Evolutionary conservation across 805 yeast species (phyloP), one percentile per base, ranked within the genome.

Genomic region (Saccharomycopsis javanensis): DNA sequence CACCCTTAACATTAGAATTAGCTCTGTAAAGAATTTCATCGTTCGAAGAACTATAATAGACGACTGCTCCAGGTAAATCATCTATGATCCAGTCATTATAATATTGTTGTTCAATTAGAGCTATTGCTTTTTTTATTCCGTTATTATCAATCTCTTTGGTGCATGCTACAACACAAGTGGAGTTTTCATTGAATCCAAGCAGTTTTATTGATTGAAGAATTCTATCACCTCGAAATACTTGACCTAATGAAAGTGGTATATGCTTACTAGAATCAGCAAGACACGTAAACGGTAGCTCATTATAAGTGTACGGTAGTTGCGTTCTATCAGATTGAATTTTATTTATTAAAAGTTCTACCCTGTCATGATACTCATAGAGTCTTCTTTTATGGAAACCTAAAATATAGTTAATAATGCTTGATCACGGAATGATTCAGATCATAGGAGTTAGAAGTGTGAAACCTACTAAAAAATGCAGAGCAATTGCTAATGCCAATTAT

Each of bases 21-120:
- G 96, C 88, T 1, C 96, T 91, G 6, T 92, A 95, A 0, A 96
- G 96, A 31, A 90, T 71, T 20, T 83, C 87, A 70, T 90, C 96
- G 15, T 89, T 73, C 1, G 48, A 42, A 6, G 79, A 77, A 28
- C 80, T 77, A 34, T 84, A 79, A 62, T 84, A 86, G 0, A 96
- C 85, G 0, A 96, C 88, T 1, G 96, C 92, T 6, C 94, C 95
- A 0, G 96, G 96, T 34, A 89, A 71, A 23, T 83, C 87, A 70
- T 90, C 96, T 15, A 89, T 73, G 27, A 79, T 69, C 96, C 96
- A 89, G 65, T 89, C 91, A 13, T 80, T 90, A 55, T 84, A 83
- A 64, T 89, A 89, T 2, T 86, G 86, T 55, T 82, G 72, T 63
- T 79, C 74, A 37, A 89, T 81, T 59, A 89, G 71, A 28, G 79